phyloP scores from a whole-genome alignment of 768 basidiomycete genomes.

The Mrakia hoshinonis region DNA sequence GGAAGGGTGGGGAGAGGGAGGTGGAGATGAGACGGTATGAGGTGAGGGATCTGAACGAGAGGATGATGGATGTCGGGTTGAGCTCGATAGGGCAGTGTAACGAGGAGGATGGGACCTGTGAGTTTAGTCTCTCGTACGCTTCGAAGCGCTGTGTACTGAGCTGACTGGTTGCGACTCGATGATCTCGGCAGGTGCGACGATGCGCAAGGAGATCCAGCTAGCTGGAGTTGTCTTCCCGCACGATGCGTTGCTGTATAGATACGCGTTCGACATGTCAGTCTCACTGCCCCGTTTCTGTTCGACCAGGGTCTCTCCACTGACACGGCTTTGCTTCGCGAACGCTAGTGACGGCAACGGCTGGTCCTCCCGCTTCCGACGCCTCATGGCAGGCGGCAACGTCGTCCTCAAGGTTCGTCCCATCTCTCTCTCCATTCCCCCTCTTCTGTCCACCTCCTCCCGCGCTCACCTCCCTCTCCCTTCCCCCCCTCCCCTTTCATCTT shows the following conservation, averaged over 20 bases:
- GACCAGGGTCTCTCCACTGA: not conserved
- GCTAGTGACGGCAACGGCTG: slow-evolving; percentile 22
- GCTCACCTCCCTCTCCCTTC: not conserved
- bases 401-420: slow-evolving; percentile 10
- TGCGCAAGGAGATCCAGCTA: not conserved
- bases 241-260: not conserved
- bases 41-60: slow-evolving; percentile 4
- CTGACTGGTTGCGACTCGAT: not conserved
- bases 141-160: not conserved
- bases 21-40: not conserved
- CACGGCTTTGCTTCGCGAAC: not conserved
- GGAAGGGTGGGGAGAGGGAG: not conserved
- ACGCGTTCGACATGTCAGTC: not conserved
- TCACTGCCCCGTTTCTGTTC: not conserved
- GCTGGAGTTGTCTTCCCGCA: not conserved
- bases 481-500: not conserved
- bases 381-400: not conserved
- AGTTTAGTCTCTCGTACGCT: not conserved
- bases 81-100: slow-evolving; percentile 16
- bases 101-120: slow-evolving; percentile 22
- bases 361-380: slow-evolving; percentile 23
- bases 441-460: not conserved
- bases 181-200: not conserved
- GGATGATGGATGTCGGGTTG: slow-evolving; percentile 22
- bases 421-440: too few relatives aligned